phyloP scores from a whole-genome alignment of 2,329 filamentous ascomycete species.

The Cercospora janseana region DNA sequence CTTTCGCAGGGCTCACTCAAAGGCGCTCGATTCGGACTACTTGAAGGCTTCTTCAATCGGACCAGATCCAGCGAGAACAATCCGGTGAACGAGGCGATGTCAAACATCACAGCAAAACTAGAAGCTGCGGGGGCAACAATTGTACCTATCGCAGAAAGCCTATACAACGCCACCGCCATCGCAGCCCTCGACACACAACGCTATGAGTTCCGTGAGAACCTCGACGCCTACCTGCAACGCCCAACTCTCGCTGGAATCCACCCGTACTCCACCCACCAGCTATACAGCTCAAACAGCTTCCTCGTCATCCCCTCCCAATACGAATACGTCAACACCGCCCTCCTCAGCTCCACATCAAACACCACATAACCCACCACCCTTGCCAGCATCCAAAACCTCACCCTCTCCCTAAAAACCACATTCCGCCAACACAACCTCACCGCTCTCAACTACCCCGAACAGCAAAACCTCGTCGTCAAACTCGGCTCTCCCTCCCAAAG shows the following conservation, averaged over 20 bases:
- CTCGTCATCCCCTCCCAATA: conserved; percentile 61
- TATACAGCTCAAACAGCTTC: conserved; percentile 54
- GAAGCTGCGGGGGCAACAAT: conserved; percentile 50
- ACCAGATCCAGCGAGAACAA: conserved; percentile 53
- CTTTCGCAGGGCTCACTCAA: conserved; percentile 40
- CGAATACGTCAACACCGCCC: conserved; percentile 52
- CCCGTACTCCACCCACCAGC: conserved; percentile 48
- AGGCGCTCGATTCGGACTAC: conserved; percentile 49
- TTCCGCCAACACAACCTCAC: conserved; percentile 54
- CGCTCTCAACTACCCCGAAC: conserved; percentile 63
- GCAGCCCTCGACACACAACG: conserved; percentile 56
- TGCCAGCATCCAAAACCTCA: conserved; percentile 54
- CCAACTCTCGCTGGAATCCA: conserved; percentile 44
- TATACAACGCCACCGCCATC: conserved; percentile 56
- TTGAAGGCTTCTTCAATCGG: conserved; percentile 59
- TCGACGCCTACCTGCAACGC: conserved; percentile 56
- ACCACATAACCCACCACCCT: conserved; percentile 36
- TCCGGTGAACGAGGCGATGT: conserved; percentile 57
- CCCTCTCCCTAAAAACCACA: conserved; percentile 49
- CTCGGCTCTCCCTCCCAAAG: conserved; percentile 57
- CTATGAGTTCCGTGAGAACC: conserved; percentile 57
- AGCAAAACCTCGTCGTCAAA: conserved; percentile 61
- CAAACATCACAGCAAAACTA: conserved; percentile 48
- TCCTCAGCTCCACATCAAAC: conserved; percentile 54
- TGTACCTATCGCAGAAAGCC: conserved; percentile 49